Evolutionary conservation across 2,329 filamentous ascomycete species (phyloP).

Genomic region (Ascochyta viciae-villosae): DNA sequence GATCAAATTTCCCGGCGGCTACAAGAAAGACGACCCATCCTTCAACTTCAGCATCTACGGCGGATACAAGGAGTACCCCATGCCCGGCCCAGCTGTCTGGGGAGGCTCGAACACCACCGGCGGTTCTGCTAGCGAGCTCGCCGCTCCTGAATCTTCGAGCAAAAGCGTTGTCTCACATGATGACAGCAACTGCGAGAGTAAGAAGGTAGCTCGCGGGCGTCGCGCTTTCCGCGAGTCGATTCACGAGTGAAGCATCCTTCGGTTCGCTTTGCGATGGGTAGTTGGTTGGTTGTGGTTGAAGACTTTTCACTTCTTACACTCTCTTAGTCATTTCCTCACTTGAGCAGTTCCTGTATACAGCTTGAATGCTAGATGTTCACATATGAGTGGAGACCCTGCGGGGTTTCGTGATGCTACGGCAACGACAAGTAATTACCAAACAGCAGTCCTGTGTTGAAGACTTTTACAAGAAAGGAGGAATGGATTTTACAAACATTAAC

Average conservation of each 20-base stretch:
- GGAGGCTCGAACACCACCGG: conserved; percentile 2
- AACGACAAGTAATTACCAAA: too few species aligned
- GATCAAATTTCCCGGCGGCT: conserved; percentile 51
- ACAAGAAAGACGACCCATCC: conserved; percentile 37
- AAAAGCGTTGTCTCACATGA: neutral
- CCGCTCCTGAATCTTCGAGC: neutral
- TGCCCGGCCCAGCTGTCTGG: conserved; percentile 28
- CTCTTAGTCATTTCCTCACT: neutral
- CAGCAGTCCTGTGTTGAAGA: too few species aligned
- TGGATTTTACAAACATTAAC: too few species aligned
- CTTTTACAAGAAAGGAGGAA: too few species aligned
- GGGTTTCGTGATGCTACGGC: too few species aligned
- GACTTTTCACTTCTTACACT: neutral
- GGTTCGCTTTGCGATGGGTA: neutral
- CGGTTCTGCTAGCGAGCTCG: neutral
- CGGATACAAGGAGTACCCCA: conserved; percentile 30
- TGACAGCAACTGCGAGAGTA: neutral
- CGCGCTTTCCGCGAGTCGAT: conserved; percentile 1
- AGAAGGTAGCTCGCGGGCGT: neutral
- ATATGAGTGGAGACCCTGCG: neutral
- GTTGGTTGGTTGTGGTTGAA: neutral
- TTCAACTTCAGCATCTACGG: conserved; percentile 28
- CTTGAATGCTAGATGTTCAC: neutral
- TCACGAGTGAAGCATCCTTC: neutral
- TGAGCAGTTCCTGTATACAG: neutral